phyloP scores from a whole-genome alignment of 2,329 filamentous ascomycete genomes.

The Aspergillus tamarii region DNA sequence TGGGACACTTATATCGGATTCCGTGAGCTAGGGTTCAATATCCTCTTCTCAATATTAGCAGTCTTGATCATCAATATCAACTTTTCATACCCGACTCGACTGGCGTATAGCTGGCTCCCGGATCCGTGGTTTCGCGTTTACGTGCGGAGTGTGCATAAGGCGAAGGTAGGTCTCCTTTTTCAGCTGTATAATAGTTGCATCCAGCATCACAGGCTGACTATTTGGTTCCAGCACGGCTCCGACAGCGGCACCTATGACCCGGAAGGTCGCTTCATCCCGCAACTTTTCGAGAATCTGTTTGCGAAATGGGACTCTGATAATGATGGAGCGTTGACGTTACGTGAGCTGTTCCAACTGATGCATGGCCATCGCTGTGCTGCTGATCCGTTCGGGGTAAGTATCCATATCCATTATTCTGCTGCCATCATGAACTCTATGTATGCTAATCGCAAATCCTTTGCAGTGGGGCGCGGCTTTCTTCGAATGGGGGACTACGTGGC shows the following conservation, averaged over 20 bases:
- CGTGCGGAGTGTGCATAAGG: background rate
- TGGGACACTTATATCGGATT: background rate
- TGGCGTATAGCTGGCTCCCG: slow-evolving; percentile 26
- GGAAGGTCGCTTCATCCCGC: slow-evolving; percentile 51
- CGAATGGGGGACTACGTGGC: slow-evolving; percentile 44
- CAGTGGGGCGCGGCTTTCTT: slow-evolving; percentile 48
- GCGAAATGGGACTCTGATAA: slow-evolving; percentile 46
- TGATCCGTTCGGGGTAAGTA: background rate
- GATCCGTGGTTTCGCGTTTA: background rate
- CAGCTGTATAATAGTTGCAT: too few relatives aligned
- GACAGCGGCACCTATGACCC: slow-evolving; percentile 49
- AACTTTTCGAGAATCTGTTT: slow-evolving; percentile 54
- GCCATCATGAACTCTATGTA: background rate
- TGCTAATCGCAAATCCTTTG: background rate
- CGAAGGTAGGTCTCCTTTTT: background rate
- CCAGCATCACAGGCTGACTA: background rate
- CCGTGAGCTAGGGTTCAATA: slow-evolving; percentile 44
- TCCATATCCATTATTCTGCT: accelerated
- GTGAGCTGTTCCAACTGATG: background rate
- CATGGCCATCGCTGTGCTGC: background rate
- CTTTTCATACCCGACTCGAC: slow-evolving; percentile 52
- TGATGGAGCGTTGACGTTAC: background rate
- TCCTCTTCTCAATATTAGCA: slow-evolving; percentile 44
- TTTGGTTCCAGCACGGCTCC: background rate
- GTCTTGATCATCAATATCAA: slow-evolving; percentile 44